Conservation (phyloP, 805 yeast species). For the Brettanomyces bruxellensis region DNA sequence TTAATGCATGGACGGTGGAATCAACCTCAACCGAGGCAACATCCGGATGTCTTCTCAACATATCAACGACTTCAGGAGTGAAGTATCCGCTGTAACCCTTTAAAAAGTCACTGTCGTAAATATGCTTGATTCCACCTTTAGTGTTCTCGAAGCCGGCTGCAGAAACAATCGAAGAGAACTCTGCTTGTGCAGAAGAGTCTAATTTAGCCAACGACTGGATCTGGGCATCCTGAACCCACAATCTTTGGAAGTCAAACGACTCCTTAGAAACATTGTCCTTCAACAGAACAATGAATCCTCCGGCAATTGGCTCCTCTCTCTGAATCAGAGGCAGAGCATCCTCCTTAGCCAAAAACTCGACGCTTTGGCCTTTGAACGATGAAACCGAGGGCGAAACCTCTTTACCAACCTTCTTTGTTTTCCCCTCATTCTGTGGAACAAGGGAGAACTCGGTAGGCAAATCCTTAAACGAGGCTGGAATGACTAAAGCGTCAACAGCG, state of each 20-base stretch:
- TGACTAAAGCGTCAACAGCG: constrained; percentile 12
- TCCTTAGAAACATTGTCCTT: constrained; percentile 51
- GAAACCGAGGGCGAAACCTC: constrained; percentile 29
- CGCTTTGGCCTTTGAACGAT: constrained; percentile 22
- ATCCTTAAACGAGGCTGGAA: constrained; percentile 10
- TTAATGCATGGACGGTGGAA: constrained; percentile 56
- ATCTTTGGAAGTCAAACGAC: constrained; percentile 54
- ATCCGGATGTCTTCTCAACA: constrained; percentile 48
- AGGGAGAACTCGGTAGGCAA: constrained; percentile 5
- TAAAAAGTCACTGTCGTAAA: constrained; percentile 53
- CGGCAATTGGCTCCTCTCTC: constrained; percentile 43
- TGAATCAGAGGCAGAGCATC: constrained; percentile 41
- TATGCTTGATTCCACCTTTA: constrained; percentile 49
- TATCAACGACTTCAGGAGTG: constrained; percentile 62
- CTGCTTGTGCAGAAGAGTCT: constrained; percentile 8
- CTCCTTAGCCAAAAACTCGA: constrained; percentile 9
- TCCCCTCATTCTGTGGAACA: neutral
- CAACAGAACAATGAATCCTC: constrained; percentile 80
- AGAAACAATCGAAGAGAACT: constrained; percentile 24
- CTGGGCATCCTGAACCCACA: constrained; percentile 53
- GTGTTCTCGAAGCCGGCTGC: constrained; percentile 8
- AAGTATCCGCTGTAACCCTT: constrained; percentile 84
- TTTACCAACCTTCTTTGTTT: constrained; percentile 1
- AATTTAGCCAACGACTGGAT: constrained; percentile 26
- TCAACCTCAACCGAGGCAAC: constrained; percentile 64